These are phyloP conservation scores for Phytophthora tentaculata DNA, from an alignment of 352 stramenopile species.

Conservation along the genomic window DNA sequence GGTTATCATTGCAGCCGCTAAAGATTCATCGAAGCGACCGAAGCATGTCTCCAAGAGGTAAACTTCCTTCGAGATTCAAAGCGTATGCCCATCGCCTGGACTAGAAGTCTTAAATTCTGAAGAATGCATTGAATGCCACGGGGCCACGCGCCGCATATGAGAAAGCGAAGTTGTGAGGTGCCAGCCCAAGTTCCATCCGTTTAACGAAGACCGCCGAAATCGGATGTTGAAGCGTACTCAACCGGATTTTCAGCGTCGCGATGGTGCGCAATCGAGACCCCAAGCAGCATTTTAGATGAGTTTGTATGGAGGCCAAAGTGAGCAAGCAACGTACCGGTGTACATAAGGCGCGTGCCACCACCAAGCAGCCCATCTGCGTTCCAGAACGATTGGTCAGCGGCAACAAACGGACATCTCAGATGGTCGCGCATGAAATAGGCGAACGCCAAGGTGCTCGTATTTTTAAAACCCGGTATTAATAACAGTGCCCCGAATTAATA, in stretches of 20 bases:
- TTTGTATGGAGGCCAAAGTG: conserved; percentile 6
- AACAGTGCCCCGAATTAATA: no score
- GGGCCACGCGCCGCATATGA: conserved; percentile 8
- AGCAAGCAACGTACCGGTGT: conserved; percentile 24
- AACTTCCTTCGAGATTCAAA: no score
- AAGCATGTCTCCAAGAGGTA: no score
- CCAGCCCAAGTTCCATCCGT: conserved; percentile 10
- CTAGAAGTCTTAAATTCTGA: conserved; percentile 20
- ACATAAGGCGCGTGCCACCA: conserved; percentile 20
- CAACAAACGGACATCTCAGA: conserved; percentile 22
- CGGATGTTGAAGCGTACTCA: conserved; percentile 31
- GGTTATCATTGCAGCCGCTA: no score
- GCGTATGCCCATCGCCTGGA: conserved; percentile 2
- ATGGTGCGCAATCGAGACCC: conserved; percentile 15
- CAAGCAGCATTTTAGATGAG: background rate
- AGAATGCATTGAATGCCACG: conserved; percentile 10
- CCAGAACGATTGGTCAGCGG: conserved; percentile 28
- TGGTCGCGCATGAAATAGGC: no score
- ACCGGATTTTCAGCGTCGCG: conserved; percentile 7
- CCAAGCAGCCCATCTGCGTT: conserved; percentile 32
- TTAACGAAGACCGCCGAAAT: conserved; percentile 38
- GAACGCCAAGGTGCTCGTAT: no score
- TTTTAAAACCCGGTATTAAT: no score
- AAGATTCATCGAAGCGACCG: no score
- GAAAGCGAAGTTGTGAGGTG: conserved; percentile 21